A percentile compares a stretch with the other conserved stretches of the same genome.
Conservation (phyloP, 148 eudicot species). For the Polygonum aviculare region DNA sequence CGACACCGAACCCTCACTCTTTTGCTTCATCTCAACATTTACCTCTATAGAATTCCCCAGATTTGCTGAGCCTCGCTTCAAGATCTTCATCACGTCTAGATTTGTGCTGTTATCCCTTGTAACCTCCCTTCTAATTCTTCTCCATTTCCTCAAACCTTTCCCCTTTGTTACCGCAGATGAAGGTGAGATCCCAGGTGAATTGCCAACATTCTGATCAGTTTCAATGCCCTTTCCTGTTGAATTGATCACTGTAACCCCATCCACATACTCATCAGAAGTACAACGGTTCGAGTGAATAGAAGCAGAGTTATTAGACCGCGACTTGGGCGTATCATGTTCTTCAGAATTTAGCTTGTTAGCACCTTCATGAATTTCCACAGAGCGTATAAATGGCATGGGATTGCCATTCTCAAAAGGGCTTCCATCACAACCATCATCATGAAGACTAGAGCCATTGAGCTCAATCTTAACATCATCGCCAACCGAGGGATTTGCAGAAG, state of each 20-base stretch:
- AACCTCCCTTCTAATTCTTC: slow-evolving; percentile 56
- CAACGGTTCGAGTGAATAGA: neutral
- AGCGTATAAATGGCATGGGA: neutral
- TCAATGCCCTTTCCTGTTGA: slow-evolving; percentile 9
- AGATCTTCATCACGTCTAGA: slow-evolving; percentile 25
- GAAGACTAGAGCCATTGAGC: slow-evolving; percentile 26
- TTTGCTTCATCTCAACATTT: slow-evolving; percentile 22
- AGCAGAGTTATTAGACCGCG: neutral
- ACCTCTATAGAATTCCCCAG: slow-evolving; percentile 18
- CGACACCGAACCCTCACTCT: slow-evolving; percentile 43
- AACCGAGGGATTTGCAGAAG: slow-evolving; percentile 1
- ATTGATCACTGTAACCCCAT: slow-evolving; percentile 1
- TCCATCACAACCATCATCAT: slow-evolving; percentile 8
- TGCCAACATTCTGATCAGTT: neutral
- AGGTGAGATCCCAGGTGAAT: slow-evolving; percentile 14
- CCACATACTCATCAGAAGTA: slow-evolving; percentile 8
- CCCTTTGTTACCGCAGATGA: slow-evolving; percentile 33
- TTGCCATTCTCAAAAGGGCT: neutral
- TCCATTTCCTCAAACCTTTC: slow-evolving; percentile 76
- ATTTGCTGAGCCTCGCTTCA: slow-evolving; percentile 32
- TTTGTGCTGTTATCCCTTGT: slow-evolving; percentile 19
- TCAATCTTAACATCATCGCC: slow-evolving; percentile 16
- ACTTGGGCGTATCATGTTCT: neutral
- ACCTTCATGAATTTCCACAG: neutral
- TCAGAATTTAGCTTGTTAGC: slow-evolving; percentile 3